These are phyloP conservation scores for Claviceps africana DNA, from an alignment of 2,329 filamentous ascomycete species.

Conservation along the genomic window DNA sequence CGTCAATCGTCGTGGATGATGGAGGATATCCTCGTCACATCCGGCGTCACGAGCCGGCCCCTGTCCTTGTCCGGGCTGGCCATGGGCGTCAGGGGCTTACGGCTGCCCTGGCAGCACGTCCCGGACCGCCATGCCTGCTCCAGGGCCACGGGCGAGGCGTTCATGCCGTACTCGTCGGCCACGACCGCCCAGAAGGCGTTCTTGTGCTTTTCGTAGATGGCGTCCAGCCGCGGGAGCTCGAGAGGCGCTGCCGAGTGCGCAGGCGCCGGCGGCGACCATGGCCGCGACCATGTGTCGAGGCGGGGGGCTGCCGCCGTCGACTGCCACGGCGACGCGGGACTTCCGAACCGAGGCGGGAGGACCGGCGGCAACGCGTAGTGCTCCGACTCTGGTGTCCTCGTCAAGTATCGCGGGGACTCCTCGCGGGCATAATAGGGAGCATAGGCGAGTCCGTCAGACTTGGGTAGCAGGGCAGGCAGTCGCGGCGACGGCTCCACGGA, in stretches of 20 bases:
- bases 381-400: slow-evolving; percentile 29
- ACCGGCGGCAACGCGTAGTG: slow-evolving; percentile 30
- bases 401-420: slow-evolving; percentile 26
- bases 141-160: slow-evolving; percentile 46
- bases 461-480: slow-evolving; percentile 51
- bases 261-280: slow-evolving; percentile 22
- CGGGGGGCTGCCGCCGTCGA: slow-evolving; percentile 34
- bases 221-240: slow-evolving; percentile 51
- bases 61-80: slow-evolving; percentile 35
- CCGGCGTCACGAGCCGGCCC: slow-evolving; percentile 25
- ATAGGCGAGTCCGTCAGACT: slow-evolving; percentile 41
- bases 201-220: slow-evolving; percentile 57
- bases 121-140: slow-evolving; percentile 56
- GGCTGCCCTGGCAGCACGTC: slow-evolving; percentile 23
- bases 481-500: slow-evolving; percentile 29
- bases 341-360: slow-evolving; percentile 18
- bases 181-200: slow-evolving; percentile 60
- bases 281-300: slow-evolving; percentile 44
- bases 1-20: slow-evolving; percentile 31
- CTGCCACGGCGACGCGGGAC: slow-evolving; percentile 15
- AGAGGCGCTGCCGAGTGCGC: slow-evolving; percentile 30
- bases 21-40: slow-evolving; percentile 48
- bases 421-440: slow-evolving; percentile 16
- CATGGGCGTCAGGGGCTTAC: slow-evolving; percentile 38
- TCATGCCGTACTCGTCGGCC: slow-evolving; percentile 55